Base-by-base conservation (phyloP, 2,329 filamentous ascomycete genomes). In the Fonsecaea pugnacius region DNA sequence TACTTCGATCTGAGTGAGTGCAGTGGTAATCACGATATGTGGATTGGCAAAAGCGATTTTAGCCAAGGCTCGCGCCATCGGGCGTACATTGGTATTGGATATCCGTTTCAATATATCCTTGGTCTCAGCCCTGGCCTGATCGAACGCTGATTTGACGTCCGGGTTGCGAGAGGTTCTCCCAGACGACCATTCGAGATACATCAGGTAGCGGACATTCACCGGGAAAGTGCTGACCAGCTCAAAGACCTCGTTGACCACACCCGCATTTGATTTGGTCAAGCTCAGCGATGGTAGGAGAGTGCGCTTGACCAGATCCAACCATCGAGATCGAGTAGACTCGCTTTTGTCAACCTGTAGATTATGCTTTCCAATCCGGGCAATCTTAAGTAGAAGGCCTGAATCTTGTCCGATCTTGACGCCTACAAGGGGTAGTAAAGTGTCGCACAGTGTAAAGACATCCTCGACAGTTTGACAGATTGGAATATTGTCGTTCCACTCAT, bases 401-500 rank as follows among this genome's bases (percentile, higher is more conserved):
- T 98, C 93, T 72, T 90, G 89, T 53, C 95, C 95, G 68, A 98
- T 94, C 73, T 92, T 92, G 67, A 96, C 88, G 1, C 95, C 94
- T 0, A 93, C 90, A 27, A 94, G 80, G 69, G 95, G 96, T 52
- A 97, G 81, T 24, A 99, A 84, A 1, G 92, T 93, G 63, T 87
- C 86, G 76, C 92, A 96, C 0, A 97, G 85, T 2, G 89, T 88
- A 75, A 98, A 95, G 14, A 99, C 84, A 73, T 99, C 95, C 67
- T 97, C 92, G 5, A 96, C 87, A 1, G 83, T 90, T 75, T 96
- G 93, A 73, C 95, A 99, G 21, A 96, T 80, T 0, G 95, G 96
- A 52, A 99, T 84, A 68, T 95, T 96, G 76, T 98, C 94, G 2
- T 88, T 84, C 95, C 95, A 99, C 71, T 98, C 95, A 64, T 96